phyloP scores from a whole-genome alignment of 2,329 filamentous ascomycete genomes.

The Ramichloridium luteum region DNA sequence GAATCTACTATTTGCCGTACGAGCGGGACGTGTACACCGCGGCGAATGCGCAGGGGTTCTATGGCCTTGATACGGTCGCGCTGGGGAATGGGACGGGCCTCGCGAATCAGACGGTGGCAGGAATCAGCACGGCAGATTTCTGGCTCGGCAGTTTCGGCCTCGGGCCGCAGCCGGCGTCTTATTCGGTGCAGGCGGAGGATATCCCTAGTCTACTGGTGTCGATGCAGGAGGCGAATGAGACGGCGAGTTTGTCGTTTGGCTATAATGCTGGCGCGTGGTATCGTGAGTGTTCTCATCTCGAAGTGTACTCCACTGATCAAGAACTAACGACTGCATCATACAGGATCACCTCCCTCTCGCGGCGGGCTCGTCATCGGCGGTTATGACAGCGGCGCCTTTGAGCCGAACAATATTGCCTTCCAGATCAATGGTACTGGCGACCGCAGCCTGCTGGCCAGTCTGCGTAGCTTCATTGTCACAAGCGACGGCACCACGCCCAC shows the following conservation, averaged over 20 bases:
- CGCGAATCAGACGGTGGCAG: slow-evolving; percentile 23
- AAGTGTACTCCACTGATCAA: too few relatives aligned
- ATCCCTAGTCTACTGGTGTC: neutral
- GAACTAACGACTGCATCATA: neutral
- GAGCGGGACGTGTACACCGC: slow-evolving; percentile 27
- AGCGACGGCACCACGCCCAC: neutral
- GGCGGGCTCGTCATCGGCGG: neutral
- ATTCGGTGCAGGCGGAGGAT: slow-evolving; percentile 4
- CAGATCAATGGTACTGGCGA: neutral
- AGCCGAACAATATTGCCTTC: neutral
- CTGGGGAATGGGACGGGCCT: too few relatives aligned
- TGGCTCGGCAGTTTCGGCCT: slow-evolving; percentile 26
- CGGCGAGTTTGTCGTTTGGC: neutral
- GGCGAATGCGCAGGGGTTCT: slow-evolving; percentile 19
- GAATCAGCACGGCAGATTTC: slow-evolving; percentile 22
- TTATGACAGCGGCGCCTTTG: neutral
- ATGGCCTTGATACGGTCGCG: slow-evolving; percentile 13
- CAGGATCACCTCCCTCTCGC: too few relatives aligned
- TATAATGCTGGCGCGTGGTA: neutral
- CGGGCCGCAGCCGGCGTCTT: slow-evolving; percentile 13
- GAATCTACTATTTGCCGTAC: slow-evolving; percentile 5
- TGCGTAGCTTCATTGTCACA: too few relatives aligned
- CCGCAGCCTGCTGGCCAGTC: neutral
- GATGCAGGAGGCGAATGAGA: neutral
- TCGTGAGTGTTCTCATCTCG: too few relatives aligned